Evolutionary conservation across 2,329 filamentous ascomycete species (phyloP).

Genomic region (Rutstroemia sp.): DNA sequence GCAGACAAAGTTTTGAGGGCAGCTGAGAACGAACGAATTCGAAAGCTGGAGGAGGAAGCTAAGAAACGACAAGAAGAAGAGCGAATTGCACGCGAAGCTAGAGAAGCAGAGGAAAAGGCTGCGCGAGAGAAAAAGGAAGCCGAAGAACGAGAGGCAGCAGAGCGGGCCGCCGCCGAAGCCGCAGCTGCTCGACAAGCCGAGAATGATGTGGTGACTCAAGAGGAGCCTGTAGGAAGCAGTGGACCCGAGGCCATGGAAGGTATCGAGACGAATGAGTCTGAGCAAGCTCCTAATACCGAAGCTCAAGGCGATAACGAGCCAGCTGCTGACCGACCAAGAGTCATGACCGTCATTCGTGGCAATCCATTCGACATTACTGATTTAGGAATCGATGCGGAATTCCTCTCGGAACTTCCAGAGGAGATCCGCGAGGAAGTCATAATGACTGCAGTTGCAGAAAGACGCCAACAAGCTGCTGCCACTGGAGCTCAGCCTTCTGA

Average conservation of each 20-base stretch:
- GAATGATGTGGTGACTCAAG: conserved; percentile 33
- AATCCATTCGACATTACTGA: conserved; percentile 89
- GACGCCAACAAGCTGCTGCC: conserved; percentile 68
- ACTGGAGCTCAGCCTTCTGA: conserved; percentile 69
- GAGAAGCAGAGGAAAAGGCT: conserved; percentile 62
- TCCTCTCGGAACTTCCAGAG: conserved; percentile 93
- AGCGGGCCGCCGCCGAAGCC: conserved; percentile 46
- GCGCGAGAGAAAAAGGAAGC: conserved; percentile 62
- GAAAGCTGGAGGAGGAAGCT: conserved; percentile 50
- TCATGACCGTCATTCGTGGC: conserved; percentile 78
- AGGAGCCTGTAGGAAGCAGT: conserved; percentile 21
- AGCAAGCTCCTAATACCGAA: conserved; percentile 1
- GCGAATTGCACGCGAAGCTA: conserved; percentile 58
- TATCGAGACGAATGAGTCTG: conserved; percentile 48
- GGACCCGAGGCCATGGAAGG: conserved; percentile 58
- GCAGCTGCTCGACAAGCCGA: conserved; percentile 42
- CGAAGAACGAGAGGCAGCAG: conserved; percentile 59
- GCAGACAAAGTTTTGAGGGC: conserved; percentile 66
- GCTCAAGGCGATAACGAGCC: conserved; percentile 30
- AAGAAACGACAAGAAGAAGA: conserved; percentile 60
- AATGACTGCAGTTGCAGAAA: conserved; percentile 77
- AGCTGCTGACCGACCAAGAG: conserved; percentile 49
- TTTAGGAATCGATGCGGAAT: conserved; percentile 88
- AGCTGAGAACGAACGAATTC: conserved; percentile 46
- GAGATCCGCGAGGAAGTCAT: conserved; percentile 95